Evolutionary conservation across 306 rosid genomes (phyloP).

Genomic region (Rosa persica): DNA sequence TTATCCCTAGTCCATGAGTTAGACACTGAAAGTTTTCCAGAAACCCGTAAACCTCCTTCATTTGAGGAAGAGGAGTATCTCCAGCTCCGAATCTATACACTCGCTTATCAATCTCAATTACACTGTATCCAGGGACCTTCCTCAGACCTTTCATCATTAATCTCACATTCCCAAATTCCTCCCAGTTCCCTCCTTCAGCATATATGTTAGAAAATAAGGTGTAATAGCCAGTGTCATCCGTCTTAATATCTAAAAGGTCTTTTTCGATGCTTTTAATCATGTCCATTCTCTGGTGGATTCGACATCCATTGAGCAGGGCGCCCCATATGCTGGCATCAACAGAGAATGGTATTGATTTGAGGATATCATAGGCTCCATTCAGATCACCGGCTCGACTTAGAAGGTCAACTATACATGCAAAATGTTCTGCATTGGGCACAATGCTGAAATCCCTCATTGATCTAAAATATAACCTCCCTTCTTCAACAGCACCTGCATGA

Average conservation of each 20-base stretch:
- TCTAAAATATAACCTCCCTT: constrained; percentile 62
- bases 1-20: constrained; percentile 44
- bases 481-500: constrained; percentile 74
- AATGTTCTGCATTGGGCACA: constrained; percentile 63
- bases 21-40: constrained; percentile 49
- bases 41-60: constrained; percentile 42
- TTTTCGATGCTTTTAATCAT: constrained; percentile 45
- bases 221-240: constrained; percentile 84
- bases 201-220: constrained; percentile 81
- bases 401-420: constrained; percentile 74
- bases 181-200: constrained; percentile 85
- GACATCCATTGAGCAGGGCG: constrained; percentile 81
- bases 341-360: constrained; percentile 50
- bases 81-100: constrained; percentile 76
- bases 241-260: constrained; percentile 47
- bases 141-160: constrained; percentile 69
- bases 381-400: constrained; percentile 88
- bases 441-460: constrained; percentile 56
- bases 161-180: constrained; percentile 76
- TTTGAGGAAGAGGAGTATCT: constrained; percentile 49
- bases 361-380: constrained; percentile 57
- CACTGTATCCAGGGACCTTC: constrained; percentile 85
- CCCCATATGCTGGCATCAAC: constrained; percentile 84
- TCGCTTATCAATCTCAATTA: constrained; percentile 64
- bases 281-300: constrained; percentile 73